Conservation (phyloP, 441 rosid genomes). For the Populus hybrid region DNA sequence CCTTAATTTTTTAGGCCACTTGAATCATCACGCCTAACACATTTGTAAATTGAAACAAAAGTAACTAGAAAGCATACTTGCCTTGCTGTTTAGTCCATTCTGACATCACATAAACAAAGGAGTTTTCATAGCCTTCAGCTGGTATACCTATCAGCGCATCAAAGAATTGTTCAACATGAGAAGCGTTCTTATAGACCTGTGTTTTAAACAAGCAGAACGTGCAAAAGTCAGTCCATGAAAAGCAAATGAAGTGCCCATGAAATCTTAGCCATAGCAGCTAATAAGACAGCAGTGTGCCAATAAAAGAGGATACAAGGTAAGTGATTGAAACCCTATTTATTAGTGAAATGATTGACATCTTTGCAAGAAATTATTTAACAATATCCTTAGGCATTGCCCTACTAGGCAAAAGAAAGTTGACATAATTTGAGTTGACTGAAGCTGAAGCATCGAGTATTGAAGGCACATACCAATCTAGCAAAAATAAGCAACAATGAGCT, state of each 20-base stretch:
- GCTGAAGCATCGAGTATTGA: background rate
- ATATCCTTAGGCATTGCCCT: background rate
- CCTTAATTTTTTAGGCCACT: slow-evolving; percentile 89
- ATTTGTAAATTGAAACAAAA: slow-evolving; percentile 3
- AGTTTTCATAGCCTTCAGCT: slow-evolving; percentile 58
- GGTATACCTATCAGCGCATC: slow-evolving; percentile 69
- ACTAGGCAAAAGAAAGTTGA: background rate
- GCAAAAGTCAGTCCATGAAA: slow-evolving; percentile 8
- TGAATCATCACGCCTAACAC: slow-evolving; percentile 32
- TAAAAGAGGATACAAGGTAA: background rate
- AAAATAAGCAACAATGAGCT: slow-evolving; percentile 81
- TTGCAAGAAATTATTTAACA: background rate
- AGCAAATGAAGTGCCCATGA: slow-evolving; percentile 1
- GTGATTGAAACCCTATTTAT: background rate
- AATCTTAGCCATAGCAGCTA: slow-evolving; percentile 14
- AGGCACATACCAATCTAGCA: slow-evolving; percentile 76
- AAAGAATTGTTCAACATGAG: slow-evolving; percentile 69
- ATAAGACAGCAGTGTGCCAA: background rate
- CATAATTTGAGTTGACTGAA: background rate
- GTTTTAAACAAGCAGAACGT: slow-evolving; percentile 15
- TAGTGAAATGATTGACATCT: background rate
- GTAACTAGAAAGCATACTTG: slow-evolving; percentile 29
- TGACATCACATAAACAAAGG: slow-evolving; percentile 75
- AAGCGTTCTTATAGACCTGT: slow-evolving; percentile 87
- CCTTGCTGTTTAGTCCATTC: slow-evolving; percentile 97